A percentile compares a stretch with the other conserved stretches of the same genome.
Conservation (phyloP, 257 asterid genomes). For the Nicotiana undulata region DNA sequence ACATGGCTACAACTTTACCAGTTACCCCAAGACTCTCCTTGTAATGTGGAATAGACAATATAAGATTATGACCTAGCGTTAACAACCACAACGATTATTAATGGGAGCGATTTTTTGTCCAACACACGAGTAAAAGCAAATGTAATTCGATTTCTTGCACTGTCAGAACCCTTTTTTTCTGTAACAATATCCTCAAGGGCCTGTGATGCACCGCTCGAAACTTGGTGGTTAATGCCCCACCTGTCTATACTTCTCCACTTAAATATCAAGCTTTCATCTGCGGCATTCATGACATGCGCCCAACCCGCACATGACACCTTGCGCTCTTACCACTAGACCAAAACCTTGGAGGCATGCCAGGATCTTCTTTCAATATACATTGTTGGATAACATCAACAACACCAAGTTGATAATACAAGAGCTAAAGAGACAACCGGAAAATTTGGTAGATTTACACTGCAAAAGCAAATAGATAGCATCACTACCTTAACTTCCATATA, state of each 20-base stretch:
- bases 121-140: background rate
- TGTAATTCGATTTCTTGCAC: background rate
- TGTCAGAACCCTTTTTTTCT: background rate
- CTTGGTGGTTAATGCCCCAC: too few relatives aligned
- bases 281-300: too few relatives aligned
- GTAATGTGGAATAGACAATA: background rate
- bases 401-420: background rate
- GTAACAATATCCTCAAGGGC: too few relatives aligned
- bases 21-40: too few relatives aligned
- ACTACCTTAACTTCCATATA: conserved; percentile 69
- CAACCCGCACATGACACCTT: too few relatives aligned
- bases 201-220: too few relatives aligned
- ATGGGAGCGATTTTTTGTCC: background rate
- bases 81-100: background rate
- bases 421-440: background rate
- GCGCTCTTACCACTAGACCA: too few relatives aligned
- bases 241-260: too few relatives aligned
- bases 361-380: background rate
- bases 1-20: too few relatives aligned
- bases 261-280: too few relatives aligned
- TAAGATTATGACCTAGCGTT: background rate
- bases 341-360: too few relatives aligned
- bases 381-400: background rate
- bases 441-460: background rate
- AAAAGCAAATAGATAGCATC: background rate